These are phyloP conservation scores for Mesembryanthemum crystallinum DNA, from an alignment of 148 eudicot genomes.

Conservation along the genomic window DNA sequence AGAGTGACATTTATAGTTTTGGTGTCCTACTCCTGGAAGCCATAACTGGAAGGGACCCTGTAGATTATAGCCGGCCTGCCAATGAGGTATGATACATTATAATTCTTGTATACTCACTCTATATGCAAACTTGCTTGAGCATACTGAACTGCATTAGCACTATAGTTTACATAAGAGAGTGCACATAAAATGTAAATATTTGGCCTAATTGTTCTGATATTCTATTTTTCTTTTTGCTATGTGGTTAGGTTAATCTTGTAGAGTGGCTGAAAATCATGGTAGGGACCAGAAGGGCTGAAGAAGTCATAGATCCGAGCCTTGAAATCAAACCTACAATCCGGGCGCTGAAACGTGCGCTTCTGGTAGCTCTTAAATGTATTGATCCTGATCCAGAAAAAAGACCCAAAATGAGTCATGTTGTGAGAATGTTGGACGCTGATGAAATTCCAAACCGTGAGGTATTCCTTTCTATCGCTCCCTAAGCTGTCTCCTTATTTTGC, in stretches of 20 bases:
- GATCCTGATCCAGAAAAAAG: constrained; percentile 88
- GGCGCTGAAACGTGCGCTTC: constrained; percentile 70
- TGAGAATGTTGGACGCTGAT: constrained; percentile 78
- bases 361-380: constrained; percentile 80
- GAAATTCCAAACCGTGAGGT: constrained; percentile 55
- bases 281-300: constrained; percentile 83
- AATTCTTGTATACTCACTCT: no score
- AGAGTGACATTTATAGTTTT: constrained; percentile 85
- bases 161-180: no score
- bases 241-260: constrained; percentile 68
- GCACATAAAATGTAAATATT: no score
- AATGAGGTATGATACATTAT: constrained; percentile 49
- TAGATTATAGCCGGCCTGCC: constrained; percentile 76
- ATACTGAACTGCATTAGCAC: no score
- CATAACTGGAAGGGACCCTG: constrained; percentile 88
- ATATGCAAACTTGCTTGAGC: background rate
- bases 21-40: constrained; percentile 85
- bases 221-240: background rate
- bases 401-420: constrained; percentile 91
- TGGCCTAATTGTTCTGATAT: background rate
- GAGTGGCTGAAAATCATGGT: constrained; percentile 98
- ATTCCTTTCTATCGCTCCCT: background rate
- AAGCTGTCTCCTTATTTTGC: background rate
- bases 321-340: constrained; percentile 71
- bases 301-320: constrained; percentile 69